Evolutionary conservation across 1,139 yeast species (phyloP).

Genomic region (Casaregolazyma suthepensis): DNA sequence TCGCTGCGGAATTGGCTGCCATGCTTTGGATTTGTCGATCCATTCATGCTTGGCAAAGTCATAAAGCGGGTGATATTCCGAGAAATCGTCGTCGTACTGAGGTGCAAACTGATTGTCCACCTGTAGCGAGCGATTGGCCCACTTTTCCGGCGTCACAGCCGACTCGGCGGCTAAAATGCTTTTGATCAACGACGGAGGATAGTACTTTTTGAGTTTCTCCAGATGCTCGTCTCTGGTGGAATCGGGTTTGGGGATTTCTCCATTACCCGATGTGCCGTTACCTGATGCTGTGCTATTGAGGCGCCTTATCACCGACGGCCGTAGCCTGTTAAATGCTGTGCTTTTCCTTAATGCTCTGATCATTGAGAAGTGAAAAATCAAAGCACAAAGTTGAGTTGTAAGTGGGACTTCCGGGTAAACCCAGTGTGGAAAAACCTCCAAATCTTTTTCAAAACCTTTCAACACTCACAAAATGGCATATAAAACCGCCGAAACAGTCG

Average conservation of each 20-base stretch:
- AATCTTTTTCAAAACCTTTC: not conserved
- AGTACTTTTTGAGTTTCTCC: conserved; percentile 59
- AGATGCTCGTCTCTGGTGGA: conserved; percentile 39
- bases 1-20: conserved; percentile 40
- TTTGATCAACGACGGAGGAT: conserved; percentile 70
- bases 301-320: not conserved
- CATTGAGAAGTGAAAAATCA: not conserved
- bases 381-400: not conserved
- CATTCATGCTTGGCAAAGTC: conserved; percentile 45
- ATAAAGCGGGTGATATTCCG: conserved; percentile 52
- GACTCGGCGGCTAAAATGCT: conserved; percentile 78
- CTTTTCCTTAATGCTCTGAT: not conserved
- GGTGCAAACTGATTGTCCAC: conserved; percentile 49
- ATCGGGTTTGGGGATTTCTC: not conserved
- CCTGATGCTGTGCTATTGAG: not conserved
- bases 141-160: conserved; percentile 58
- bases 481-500: conserved; percentile 1
- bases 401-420: not conserved
- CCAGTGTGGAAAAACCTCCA: not conserved
- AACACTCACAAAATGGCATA: not conserved
- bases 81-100: conserved; percentile 53
- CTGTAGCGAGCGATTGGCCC: conserved; percentile 35
- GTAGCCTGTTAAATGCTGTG: not conserved
- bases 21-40: conserved; percentile 38
- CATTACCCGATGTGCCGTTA: not conserved